phyloP scores from a whole-genome alignment of 306 rosid genomes.

The Leucaena leucocephala region DNA sequence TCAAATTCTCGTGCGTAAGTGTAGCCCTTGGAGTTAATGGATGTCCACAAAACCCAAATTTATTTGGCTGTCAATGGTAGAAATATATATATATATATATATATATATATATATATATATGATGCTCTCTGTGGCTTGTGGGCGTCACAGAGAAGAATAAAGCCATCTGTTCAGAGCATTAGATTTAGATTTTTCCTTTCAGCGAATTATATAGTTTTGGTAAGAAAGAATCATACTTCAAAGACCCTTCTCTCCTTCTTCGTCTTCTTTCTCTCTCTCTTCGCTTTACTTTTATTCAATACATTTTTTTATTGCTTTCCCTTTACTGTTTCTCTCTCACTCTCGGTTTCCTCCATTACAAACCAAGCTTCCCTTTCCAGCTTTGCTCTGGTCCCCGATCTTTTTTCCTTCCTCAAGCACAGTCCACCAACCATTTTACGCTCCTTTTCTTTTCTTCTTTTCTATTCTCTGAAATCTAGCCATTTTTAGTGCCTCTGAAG shows the following conservation, averaged over 20 bases:
- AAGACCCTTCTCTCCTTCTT: constrained; percentile 27
- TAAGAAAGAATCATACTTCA: constrained; percentile 20
- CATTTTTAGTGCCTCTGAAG: constrained; percentile 31
- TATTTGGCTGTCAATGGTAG: constrained; percentile 33
- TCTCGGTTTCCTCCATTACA: constrained; percentile 77
- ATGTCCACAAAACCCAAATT: constrained; percentile 35
- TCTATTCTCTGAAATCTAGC: constrained; percentile 36
- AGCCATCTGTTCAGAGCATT: background rate
- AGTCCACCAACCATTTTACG: constrained; percentile 76
- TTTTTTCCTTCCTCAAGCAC: constrained; percentile 41
- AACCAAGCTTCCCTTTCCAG: constrained; percentile 84
- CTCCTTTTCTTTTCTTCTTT: constrained; percentile 46
- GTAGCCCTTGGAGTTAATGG: background rate
- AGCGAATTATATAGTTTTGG: constrained; percentile 39
- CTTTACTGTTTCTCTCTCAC: constrained; percentile 64
- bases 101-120: background rate
- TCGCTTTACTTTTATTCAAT: constrained; percentile 47
- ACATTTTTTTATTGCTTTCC: constrained; percentile 54
- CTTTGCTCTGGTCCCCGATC: constrained; percentile 71
- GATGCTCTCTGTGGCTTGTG: constrained; percentile 16
- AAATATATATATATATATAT: background rate
- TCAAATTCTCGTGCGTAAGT: constrained; percentile 18
- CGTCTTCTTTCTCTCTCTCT: background rate
- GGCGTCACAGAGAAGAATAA: constrained; percentile 15
- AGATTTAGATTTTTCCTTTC: background rate